These are phyloP conservation scores for Mallotus nudiflorus DNA, from an alignment of 345 rosid genomes.

Conservation along the genomic window DNA sequence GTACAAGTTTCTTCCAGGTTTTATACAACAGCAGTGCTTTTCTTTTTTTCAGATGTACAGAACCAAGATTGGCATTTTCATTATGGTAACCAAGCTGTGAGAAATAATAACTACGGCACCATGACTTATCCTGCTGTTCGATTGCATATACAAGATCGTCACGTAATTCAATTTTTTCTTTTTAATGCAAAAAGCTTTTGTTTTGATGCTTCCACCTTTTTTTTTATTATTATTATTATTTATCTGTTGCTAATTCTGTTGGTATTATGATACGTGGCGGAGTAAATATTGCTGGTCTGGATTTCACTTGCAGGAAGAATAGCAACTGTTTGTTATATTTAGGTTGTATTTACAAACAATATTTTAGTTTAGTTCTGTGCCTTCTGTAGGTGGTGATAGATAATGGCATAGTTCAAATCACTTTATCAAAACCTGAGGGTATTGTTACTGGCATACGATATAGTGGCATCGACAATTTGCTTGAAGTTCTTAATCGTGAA, in stretches of 20 bases:
- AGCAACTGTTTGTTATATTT: neutral
- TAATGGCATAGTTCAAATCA: constrained; percentile 35
- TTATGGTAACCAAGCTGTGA: constrained; percentile 18
- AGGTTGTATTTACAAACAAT: neutral
- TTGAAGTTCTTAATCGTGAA: constrained; percentile 32
- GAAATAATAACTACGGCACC: constrained; percentile 22
- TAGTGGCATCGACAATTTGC: constrained; percentile 29
- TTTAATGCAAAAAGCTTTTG: constrained; percentile 4
- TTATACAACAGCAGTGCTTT: neutral
- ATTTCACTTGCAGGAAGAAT: neutral
- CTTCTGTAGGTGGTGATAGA: constrained; percentile 34
- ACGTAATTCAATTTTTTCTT: constrained; percentile 42
- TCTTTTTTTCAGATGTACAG: constrained; percentile 19
- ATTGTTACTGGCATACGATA: constrained; percentile 35
- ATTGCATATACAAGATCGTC: constrained; percentile 51
- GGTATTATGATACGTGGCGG: neutral
- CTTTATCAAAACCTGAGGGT: constrained; percentile 33
- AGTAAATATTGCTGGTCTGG: neutral
- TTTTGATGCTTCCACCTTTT: constrained; percentile 3
- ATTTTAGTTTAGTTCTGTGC: neutral
- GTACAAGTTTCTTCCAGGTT: neutral
- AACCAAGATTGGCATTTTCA: constrained; percentile 34
- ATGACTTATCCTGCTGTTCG: constrained; percentile 51
- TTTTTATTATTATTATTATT: too few relatives aligned
- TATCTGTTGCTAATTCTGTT: neutral